phyloP scores from a whole-genome alignment of 768 basidiomycete genomes.

The Auricularia auricula-judae region DNA sequence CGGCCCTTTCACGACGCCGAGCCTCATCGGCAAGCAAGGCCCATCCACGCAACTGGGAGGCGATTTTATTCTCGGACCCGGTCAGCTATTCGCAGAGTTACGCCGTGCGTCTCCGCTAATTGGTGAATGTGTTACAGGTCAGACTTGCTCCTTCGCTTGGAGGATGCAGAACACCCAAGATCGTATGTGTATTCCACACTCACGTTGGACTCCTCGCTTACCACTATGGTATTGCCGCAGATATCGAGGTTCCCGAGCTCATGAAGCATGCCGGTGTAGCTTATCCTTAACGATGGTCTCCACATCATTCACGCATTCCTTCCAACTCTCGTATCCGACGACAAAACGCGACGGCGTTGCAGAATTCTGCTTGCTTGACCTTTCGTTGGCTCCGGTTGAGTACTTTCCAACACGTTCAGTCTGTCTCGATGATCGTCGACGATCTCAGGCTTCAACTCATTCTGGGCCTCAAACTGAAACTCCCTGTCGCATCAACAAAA shows the following conservation, averaged over 20 bases:
- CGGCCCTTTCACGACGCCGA: slow-evolving; percentile 32
- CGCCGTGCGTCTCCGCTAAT: too few relatives aligned
- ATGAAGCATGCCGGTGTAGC: slow-evolving; percentile 32
- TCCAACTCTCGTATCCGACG: too few relatives aligned
- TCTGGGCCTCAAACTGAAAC: too few relatives aligned
- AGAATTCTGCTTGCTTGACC: too few relatives aligned
- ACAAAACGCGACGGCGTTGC: too few relatives aligned
- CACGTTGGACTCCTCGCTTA: background rate
- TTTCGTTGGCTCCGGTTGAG: too few relatives aligned
- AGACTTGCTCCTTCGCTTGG: slow-evolving; percentile 37
- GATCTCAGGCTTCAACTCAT: too few relatives aligned
- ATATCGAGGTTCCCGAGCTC: slow-evolving; percentile 38
- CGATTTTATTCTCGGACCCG: slow-evolving; percentile 52
- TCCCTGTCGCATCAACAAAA: too few relatives aligned
- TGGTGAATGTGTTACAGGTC: slow-evolving; percentile 19
- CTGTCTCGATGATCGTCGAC: too few relatives aligned
- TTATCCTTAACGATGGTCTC: too few relatives aligned
- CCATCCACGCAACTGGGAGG: slow-evolving; percentile 53
- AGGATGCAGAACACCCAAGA: slow-evolving; percentile 56
- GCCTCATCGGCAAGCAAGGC: slow-evolving; percentile 48
- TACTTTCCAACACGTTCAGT: too few relatives aligned
- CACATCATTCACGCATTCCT: too few relatives aligned
- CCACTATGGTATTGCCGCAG: slow-evolving; percentile 15
- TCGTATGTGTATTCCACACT: slow-evolving; percentile 20
- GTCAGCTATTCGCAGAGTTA: slow-evolving; percentile 18